phyloP scores from a whole-genome alignment of 495 filamentous ascomycete genomes.

The Penicillium cosmopolitanum region DNA sequence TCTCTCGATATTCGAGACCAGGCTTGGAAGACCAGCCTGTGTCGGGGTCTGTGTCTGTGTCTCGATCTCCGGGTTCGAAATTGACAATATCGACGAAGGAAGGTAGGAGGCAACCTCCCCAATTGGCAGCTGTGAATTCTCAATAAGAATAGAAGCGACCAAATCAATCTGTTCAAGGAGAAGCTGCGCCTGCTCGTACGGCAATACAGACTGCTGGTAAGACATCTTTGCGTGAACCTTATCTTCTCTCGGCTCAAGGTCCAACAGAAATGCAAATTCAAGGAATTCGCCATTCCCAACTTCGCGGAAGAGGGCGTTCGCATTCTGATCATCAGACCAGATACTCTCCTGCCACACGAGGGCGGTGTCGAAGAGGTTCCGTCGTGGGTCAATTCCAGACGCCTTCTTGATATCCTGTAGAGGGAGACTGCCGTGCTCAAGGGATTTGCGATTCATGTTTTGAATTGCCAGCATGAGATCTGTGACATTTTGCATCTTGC shows the following conservation, averaged over 20 bases:
- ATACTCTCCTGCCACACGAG: conserved; percentile 79
- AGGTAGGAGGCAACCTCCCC: conserved; percentile 36
- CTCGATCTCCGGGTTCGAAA: conserved; percentile 48
- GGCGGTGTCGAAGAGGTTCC: conserved; percentile 67
- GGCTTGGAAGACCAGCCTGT: conserved; percentile 18
- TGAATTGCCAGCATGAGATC: conserved; percentile 67
- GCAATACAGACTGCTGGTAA: conserved; percentile 54
- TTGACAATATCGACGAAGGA: conserved; percentile 51
- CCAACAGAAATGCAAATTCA: conserved; percentile 73
- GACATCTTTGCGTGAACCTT: conserved; percentile 51
- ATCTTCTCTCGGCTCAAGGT: conserved; percentile 61
- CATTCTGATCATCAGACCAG: conserved; percentile 32
- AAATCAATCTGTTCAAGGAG: conserved; percentile 62
- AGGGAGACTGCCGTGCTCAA: conserved; percentile 61
- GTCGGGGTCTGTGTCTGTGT: conserved; percentile 3
- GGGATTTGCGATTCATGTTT: conserved; percentile 57
- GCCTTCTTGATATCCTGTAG: conserved; percentile 67
- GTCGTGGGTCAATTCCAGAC: conserved; percentile 49
- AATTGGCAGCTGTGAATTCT: conserved; percentile 39
- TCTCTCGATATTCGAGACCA: conserved; percentile 58
- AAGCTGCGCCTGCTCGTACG: conserved; percentile 49
- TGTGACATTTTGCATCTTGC: conserved; percentile 45
- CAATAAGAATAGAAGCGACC: conserved; percentile 50
- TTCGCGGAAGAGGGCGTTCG: conserved; percentile 41
- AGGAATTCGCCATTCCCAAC: conserved; percentile 64